Evolutionary conservation across 164 flowering plant genomes (phyloP).

Genomic region (Aristolochia contorta): DNA sequence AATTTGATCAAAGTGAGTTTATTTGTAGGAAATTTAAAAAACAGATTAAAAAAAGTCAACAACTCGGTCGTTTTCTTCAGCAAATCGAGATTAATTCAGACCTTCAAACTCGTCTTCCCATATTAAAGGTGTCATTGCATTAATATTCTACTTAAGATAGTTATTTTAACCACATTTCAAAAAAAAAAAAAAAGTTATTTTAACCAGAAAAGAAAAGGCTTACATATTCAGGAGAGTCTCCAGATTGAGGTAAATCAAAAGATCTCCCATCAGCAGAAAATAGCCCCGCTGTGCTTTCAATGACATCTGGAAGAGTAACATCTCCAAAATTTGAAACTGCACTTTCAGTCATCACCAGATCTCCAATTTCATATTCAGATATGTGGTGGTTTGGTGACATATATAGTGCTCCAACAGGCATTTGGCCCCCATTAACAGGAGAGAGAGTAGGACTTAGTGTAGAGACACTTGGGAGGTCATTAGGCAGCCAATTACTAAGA

Average conservation of each 20-base stretch:
- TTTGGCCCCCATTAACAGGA: conserved; percentile 44
- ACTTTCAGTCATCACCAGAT: conserved; percentile 42
- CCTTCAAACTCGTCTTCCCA: background rate
- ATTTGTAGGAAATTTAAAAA: too few species aligned
- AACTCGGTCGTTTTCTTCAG: too few species aligned
- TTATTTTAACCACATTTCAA: too few species aligned
- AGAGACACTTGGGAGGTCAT: conserved; percentile 50
- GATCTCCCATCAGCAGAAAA: conserved; percentile 52
- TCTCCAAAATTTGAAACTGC: conserved; percentile 53
- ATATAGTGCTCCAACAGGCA: conserved; percentile 34
- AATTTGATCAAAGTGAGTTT: too few species aligned
- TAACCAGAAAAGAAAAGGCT: conserved; percentile 15
- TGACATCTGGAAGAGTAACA: conserved; percentile 54
- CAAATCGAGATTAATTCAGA: background rate
- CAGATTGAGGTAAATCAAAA: conserved; percentile 41
- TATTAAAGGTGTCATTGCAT: background rate
- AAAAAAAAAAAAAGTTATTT: too few species aligned
- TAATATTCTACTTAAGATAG: background rate
- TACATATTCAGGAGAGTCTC: conserved; percentile 63
- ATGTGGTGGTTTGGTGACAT: conserved; percentile 22
- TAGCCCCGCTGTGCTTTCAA: conserved; percentile 57
- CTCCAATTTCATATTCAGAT: conserved; percentile 42
- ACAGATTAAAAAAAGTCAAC: too few species aligned
- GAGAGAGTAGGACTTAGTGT: conserved; percentile 59
- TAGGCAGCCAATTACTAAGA: conserved; percentile 42